Percentiles rank a stretch among this genome's conserved stretches.
phyloP scores from a whole-genome alignment of 371 early-diverging fungal species.

The Mucor velutinosus region DNA sequence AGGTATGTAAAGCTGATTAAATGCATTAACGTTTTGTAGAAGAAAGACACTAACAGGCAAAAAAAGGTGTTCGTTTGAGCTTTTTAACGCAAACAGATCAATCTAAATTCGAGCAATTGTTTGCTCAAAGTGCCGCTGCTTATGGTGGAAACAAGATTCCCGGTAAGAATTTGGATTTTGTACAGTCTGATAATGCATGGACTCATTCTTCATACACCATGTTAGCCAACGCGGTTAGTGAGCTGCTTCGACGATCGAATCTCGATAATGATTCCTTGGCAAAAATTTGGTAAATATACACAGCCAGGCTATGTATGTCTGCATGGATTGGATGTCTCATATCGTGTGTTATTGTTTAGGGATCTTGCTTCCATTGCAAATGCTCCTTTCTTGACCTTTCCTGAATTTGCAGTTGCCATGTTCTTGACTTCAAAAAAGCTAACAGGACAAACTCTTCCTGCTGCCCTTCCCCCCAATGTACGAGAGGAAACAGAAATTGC shows the following conservation, averaged over 20 bases:
- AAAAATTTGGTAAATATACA: constrained; percentile 45
- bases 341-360: constrained; percentile 24
- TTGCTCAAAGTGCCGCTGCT: constrained; percentile 38
- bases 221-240: constrained; percentile 44
- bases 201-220: background rate
- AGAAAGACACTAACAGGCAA: background rate
- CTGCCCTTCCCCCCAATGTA: constrained; percentile 38
- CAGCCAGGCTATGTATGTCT: too few relatives aligned
- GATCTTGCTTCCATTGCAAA: constrained; percentile 49
- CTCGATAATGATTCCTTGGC: constrained; percentile 52
- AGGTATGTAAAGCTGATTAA: constrained; percentile 5
- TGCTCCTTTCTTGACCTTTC: constrained; percentile 51
- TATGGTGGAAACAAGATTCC: constrained; percentile 42
- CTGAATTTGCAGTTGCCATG: constrained; percentile 66
- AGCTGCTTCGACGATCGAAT: constrained; percentile 41
- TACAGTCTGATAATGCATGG: background rate
- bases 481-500: constrained; percentile 52
- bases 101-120: constrained; percentile 49
- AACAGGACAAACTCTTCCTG: constrained; percentile 46
- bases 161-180: constrained; percentile 27
- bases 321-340: background rate
- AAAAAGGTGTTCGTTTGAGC: constrained; percentile 46
- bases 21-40: background rate
- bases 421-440: constrained; percentile 52
- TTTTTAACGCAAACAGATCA: constrained; percentile 52